Base-by-base conservation (phyloP, 495 filamentous ascomycete genomes). In the Bacidia gigantensis region DNA sequence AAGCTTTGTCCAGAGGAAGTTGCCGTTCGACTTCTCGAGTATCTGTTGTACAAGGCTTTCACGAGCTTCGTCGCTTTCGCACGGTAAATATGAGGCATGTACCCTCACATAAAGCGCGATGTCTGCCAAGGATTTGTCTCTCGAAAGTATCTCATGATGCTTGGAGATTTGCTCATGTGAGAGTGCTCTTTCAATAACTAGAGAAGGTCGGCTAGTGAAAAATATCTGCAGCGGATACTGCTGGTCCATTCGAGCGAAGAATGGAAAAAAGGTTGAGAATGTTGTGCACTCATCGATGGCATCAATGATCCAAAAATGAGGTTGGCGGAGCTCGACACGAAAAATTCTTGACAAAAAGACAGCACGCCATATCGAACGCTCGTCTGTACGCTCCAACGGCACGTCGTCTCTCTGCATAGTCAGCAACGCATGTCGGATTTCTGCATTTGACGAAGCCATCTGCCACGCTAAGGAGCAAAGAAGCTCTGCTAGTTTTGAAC, bases 221-320 rank as follows among this genome's bases (percentile, higher is more conserved):
- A 69, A 56, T 9, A 71, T 59, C 3, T 56, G 50, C 9, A 69
- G n/a, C n/a, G n/a, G n/a, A n/a, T n/a, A 43, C 0, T 60, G 63
- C 5, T 60, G 50, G 0, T 47, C 40, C 3, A 64, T 38, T 22
- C 56, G 64, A 10, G 60, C 26, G 11, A 69, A 54, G 44, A 69
- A 58, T 22, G 62, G 26, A 3, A 67, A 25, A 20, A 71, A 50
- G 2, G 55, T 49, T 11, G 32, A 14, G n/a, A 23, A 35, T 21
- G 54, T 56, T 10, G 23, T 44, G 43, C 58, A 68, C 50, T 72
- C 69, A 52, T 70, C 69, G 7, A 72, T 44, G 2, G 57, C 69
- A 54, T 72, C 69, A 35, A 72, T 63, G 1, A 72, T 57, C 69
- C 66, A 70, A 43, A 64, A 69, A 65, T 64, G 17, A 23, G 9